phyloP scores from a whole-genome alignment of 2,329 filamentous ascomycete genomes.

The Didymella glomerata region DNA sequence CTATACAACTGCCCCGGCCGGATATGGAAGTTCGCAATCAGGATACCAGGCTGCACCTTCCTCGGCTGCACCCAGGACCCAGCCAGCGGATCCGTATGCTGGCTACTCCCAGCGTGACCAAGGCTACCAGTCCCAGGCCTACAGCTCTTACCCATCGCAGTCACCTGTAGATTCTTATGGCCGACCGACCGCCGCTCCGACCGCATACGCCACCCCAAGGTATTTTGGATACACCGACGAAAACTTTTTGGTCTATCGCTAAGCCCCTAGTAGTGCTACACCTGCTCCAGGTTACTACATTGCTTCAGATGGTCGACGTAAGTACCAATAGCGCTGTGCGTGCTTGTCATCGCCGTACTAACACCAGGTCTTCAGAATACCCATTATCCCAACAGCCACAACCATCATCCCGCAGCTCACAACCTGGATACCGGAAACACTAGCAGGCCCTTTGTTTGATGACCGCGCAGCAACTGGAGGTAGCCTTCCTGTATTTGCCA shows the following conservation, averaged over 20 bases:
- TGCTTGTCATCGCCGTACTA: slow-evolving; percentile 22
- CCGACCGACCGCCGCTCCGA: slow-evolving; percentile 31
- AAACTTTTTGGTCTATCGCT: slow-evolving; percentile 52
- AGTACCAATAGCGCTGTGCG: slow-evolving; percentile 27
- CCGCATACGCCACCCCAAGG: slow-evolving; percentile 46
- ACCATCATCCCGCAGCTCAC: slow-evolving; percentile 34
- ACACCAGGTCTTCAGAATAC: slow-evolving; percentile 42
- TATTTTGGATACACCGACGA: slow-evolving; percentile 54
- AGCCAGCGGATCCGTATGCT: slow-evolving; percentile 45
- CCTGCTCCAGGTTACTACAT: slow-evolving; percentile 49
- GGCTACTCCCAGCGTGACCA: slow-evolving; percentile 31
- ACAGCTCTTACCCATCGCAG: slow-evolving; percentile 43
- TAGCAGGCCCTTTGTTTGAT: slow-evolving; percentile 15
- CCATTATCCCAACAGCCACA: slow-evolving; percentile 41
- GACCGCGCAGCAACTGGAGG: slow-evolving; percentile 7
- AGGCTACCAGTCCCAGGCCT: slow-evolving; percentile 21
- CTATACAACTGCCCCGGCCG: slow-evolving; percentile 45
- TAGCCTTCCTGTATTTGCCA: slow-evolving; percentile 33
- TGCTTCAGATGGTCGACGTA: slow-evolving; percentile 51
- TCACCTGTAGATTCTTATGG: slow-evolving; percentile 41
- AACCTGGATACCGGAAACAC: slow-evolving; percentile 34
- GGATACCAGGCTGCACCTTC: slow-evolving; percentile 38
- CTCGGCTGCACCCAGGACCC: slow-evolving; percentile 41
- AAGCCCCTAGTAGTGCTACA: slow-evolving; percentile 47
- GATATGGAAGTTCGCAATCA: slow-evolving; percentile 38